phyloP scores from a whole-genome alignment of 2,329 filamentous ascomycete genomes.

The Fulvia fulva region DNA sequence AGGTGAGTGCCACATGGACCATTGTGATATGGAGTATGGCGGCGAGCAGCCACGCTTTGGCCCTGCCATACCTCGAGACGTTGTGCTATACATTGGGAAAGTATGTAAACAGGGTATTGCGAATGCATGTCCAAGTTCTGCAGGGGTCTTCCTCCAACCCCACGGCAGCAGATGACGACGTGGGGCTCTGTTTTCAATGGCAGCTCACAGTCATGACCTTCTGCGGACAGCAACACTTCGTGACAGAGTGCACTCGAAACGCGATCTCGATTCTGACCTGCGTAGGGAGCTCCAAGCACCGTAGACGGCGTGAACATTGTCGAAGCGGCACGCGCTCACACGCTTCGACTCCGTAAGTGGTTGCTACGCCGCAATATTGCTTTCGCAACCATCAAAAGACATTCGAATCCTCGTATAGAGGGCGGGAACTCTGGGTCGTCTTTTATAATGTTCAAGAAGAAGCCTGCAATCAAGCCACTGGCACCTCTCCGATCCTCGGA shows the following conservation, averaged over 20 bases:
- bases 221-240: neutral
- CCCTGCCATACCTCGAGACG: neutral
- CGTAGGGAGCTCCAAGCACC: too few species aligned
- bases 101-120: neutral
- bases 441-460: constrained; percentile 40
- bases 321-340: too few species aligned
- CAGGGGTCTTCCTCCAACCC: neutral
- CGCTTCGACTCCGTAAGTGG: too few species aligned
- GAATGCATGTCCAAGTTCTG: neutral
- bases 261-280: too few species aligned
- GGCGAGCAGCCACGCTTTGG: neutral
- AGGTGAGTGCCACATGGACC: neutral
- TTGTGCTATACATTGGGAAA: neutral
- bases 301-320: too few species aligned
- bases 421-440: too few species aligned
- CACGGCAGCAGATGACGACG: neutral
- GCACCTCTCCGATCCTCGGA: constrained; percentile 64
- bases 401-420: neutral
- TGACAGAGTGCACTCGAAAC: too few species aligned
- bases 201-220: neutral
- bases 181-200: neutral
- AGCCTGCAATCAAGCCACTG: constrained; percentile 58
- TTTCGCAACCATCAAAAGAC: too few species aligned
- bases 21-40: neutral
- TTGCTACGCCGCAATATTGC: too few species aligned